Evolutionary conservation across 1,284 basidiomycete species (phyloP).

Genomic region (Gymnopus androsaceus): DNA sequence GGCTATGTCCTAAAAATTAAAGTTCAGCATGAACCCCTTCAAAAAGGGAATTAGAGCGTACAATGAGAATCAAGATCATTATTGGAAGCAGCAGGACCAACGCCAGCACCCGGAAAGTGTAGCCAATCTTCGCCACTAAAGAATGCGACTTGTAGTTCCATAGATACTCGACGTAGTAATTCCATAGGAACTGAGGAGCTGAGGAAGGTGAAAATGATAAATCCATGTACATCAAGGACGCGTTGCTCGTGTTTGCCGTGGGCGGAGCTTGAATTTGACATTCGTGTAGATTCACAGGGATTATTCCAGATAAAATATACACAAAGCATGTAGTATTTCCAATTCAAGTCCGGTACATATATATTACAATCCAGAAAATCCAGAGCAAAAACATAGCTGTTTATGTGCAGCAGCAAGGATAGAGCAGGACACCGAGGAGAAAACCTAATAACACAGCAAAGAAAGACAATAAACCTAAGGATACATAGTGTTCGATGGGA

Average conservation of each 20-base stretch:
- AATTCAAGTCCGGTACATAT: constrained; percentile 6
- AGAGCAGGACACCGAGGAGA: constrained; percentile 7
- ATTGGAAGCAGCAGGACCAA: constrained; percentile 65
- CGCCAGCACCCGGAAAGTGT: constrained; percentile 63
- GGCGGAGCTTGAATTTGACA: background rate
- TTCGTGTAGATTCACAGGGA: no score
- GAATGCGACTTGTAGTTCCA: constrained; percentile 63
- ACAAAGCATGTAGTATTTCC: background rate
- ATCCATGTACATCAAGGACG: no score
- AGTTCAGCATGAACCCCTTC: constrained; percentile 4
- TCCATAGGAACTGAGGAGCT: constrained; percentile 38
- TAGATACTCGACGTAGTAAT: constrained; percentile 59
- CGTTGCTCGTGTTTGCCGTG: no score
- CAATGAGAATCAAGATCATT: constrained; percentile 67
- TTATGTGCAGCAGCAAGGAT: background rate
- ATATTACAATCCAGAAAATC: constrained; percentile 11
- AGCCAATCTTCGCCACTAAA: constrained; percentile 70
- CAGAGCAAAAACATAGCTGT: background rate
- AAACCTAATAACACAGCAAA: constrained; percentile 12
- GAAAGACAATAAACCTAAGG: constrained; percentile 45
- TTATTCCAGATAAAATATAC: no score
- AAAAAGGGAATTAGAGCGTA: constrained; percentile 18
- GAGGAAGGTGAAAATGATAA: constrained; percentile 17
- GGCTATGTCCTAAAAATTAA: constrained; percentile 59
- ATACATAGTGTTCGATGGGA: constrained; percentile 87